These are phyloP conservation scores for Marsdenia floribunda DNA, from an alignment of 257 asterid genomes.

Conservation along the genomic window DNA sequence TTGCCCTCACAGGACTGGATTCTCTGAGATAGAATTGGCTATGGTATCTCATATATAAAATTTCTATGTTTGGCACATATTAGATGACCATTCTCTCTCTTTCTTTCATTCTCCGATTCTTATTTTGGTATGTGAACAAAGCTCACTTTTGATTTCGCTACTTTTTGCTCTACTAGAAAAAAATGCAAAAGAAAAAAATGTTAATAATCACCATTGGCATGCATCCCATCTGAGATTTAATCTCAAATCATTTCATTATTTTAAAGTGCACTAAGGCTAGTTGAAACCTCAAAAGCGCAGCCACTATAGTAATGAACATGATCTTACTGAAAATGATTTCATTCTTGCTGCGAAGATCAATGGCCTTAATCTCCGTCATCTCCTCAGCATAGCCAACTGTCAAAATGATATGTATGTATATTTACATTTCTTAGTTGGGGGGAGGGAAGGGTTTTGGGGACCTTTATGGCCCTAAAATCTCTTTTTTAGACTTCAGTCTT, in stretches of 20 bases:
- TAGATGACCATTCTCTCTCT: not conserved
- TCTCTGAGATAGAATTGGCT: not conserved
- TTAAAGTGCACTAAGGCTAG: not conserved
- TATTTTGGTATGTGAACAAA: not conserved
- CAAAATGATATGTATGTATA: conserved; percentile 1
- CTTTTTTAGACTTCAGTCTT: no score
- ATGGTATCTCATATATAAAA: not conserved
- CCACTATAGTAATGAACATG: not conserved
- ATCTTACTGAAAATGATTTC: no score
- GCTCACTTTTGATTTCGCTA: not conserved
- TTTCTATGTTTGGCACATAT: not conserved
- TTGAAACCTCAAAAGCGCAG: not conserved
- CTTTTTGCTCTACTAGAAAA: not conserved
- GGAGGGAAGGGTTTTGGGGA: not conserved
- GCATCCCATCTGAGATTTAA: not conserved
- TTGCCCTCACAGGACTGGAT: not conserved
- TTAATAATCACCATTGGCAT: no score
- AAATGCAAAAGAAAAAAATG: no score
- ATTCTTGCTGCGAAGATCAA: no score
- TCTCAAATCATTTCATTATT: not conserved
- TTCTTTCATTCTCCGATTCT: not conserved
- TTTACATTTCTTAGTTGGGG: not conserved
- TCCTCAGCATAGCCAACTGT: conserved; percentile 38
- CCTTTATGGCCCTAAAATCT: not conserved
- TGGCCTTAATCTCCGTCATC: no score